Conservation (phyloP, 2,329 filamentous ascomycete genomes). For the Aspergillus tubingensis region DNA sequence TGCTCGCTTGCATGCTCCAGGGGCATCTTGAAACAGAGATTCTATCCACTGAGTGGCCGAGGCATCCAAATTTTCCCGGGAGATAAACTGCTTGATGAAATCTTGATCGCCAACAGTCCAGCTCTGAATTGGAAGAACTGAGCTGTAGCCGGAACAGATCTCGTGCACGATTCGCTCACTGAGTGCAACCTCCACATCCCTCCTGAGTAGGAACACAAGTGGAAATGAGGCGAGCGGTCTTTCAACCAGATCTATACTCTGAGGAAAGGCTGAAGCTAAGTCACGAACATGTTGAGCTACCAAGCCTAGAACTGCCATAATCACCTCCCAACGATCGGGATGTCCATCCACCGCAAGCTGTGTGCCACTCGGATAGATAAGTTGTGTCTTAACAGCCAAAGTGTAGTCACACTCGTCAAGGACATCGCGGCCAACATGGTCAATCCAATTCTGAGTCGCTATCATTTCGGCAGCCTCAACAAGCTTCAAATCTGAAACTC, state of each 20-base stretch:
- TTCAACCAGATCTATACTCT: conserved; percentile 54
- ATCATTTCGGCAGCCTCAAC: conserved; percentile 53
- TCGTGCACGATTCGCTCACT: no score
- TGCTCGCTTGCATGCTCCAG: conserved; percentile 36
- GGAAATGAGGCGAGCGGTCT: conserved; percentile 52
- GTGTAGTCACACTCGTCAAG: conserved; percentile 66
- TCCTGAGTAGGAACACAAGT: conserved; percentile 57
- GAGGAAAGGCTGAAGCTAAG: conserved; percentile 45
- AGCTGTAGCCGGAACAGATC: no score
- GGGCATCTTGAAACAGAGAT: conserved; percentile 35
- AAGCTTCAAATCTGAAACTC: conserved; percentile 51
- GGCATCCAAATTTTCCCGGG: conserved; percentile 21
- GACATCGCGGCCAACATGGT: conserved; percentile 57
- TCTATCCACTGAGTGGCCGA: conserved; percentile 11
- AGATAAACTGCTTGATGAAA: conserved; percentile 37
- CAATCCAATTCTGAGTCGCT: conserved; percentile 53
- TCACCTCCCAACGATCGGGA: conserved; percentile 54
- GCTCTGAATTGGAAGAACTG: no score
- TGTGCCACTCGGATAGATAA: conserved; percentile 59
- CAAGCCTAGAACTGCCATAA: conserved; percentile 45
- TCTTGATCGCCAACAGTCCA: no score
- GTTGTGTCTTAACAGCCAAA: conserved; percentile 55
- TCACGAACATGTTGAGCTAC: conserved; percentile 39
- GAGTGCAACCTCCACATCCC: no score
- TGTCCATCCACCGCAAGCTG: conserved; percentile 55